Evolutionary conservation across 2,329 filamentous ascomycete species (phyloP).

Genomic region (Cladosporium colombiae): DNA sequence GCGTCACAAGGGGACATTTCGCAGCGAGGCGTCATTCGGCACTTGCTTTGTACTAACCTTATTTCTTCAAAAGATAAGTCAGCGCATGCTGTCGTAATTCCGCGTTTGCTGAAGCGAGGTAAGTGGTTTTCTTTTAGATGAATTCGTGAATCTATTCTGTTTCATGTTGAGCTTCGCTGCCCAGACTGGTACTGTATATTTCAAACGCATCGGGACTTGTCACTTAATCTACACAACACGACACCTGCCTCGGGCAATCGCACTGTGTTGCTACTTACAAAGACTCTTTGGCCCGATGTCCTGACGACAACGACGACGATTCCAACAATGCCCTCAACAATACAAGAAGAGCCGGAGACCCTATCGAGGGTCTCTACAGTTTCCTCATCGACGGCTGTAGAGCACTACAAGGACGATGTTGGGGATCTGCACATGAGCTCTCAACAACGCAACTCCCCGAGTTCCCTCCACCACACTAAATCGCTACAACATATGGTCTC

Average conservation of each 20-base stretch:
- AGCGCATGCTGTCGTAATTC: background rate
- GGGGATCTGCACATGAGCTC: background rate
- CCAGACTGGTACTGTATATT: background rate
- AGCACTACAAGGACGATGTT: background rate
- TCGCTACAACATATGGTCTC: slow-evolving; percentile 33
- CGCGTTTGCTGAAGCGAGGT: background rate
- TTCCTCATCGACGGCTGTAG: background rate
- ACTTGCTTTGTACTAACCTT: slow-evolving; percentile 1
- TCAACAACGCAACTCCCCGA: background rate
- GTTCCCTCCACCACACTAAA: slow-evolving; percentile 21
- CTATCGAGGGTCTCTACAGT: slow-evolving; percentile 6
- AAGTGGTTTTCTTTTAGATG: background rate
- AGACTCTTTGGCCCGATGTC: background rate
- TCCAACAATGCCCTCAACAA: background rate
- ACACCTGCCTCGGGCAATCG: background rate
- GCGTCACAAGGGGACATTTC: background rate
- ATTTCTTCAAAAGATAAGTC: background rate
- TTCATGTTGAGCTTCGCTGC: background rate
- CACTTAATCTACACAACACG: background rate
- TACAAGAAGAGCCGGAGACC: slow-evolving; percentile 5
- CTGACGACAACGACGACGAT: background rate
- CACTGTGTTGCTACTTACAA: background rate
- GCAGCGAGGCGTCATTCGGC: slow-evolving; percentile 2
- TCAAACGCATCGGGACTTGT: background rate
- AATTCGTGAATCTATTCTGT: background rate